Base-by-base conservation (phyloP, 202 grass and related monocot genomes). In the Schoenoplectus tabernaemontani region DNA sequence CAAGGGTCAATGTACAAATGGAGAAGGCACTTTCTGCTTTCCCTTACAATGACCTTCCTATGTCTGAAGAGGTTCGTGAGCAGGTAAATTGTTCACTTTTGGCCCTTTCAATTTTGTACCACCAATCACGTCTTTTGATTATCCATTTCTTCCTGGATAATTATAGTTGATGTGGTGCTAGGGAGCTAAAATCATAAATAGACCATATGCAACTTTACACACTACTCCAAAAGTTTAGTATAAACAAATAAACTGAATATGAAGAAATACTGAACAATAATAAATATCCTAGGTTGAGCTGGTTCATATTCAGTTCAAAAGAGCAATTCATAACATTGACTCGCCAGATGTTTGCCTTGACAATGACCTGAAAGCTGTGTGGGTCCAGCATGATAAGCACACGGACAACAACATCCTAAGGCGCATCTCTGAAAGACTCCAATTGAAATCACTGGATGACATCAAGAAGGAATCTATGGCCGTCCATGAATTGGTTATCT, bases 401-500 rank as follows among this genome's bases (percentile, higher is more conserved):
- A 61, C 59, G 28, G 88, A 89, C 54, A 32, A 84, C 62, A 54
- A 57, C 0, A 44, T 91, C 61, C 82, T 98, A 2, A 86, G 50
- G 38, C 88, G 88, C 77, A 90, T 98, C 59, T 92, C 91, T 1
- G 84, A 95, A 37, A 98, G 91, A 79, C 86, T 98, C 83, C 90
- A 95, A 77, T 79, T 98, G 13, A 89, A 88, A 76, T 94, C 81
- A 42, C 90, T 95, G 84, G 63, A 87, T 0, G 95, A 95, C 60
- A 88, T 98, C 65, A 98, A 90, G 82, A 92, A 87, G 1, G 96
- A 98, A 69, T 98, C 96, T 0, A 32, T 95, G 6, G 91, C 96
- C n/a, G 70, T 98, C 24, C 96, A 98, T 44, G 89, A 92, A 80
- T 90, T 95, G 89, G 96, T 92, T 63, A 91, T 92, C 67, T 92